These are phyloP conservation scores for Trichoderma sp. DNA, from an alignment of 2,329 filamentous ascomycete genomes.

Conservation along the genomic window DNA sequence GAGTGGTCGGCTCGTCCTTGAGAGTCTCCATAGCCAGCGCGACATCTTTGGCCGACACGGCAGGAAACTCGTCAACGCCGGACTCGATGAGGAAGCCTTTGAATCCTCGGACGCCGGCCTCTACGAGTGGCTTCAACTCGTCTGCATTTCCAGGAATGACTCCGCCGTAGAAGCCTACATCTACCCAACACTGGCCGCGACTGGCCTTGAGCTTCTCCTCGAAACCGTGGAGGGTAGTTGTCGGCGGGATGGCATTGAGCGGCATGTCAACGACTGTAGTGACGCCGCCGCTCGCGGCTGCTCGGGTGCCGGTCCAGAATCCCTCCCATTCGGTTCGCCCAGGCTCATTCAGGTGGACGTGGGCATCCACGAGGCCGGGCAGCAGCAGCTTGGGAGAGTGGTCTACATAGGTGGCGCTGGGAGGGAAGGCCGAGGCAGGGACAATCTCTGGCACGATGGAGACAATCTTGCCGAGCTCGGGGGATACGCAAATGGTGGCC, in stretches of 20 bases:
- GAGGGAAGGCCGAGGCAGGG: slow-evolving; percentile 74
- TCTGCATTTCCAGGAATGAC: slow-evolving; percentile 86
- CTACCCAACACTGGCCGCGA: slow-evolving; percentile 90
- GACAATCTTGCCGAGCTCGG: slow-evolving; percentile 79
- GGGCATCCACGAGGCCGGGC: slow-evolving; percentile 91
- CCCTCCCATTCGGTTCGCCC: slow-evolving; percentile 98
- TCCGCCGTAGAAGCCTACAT: slow-evolving; percentile 97
- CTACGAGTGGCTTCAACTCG: slow-evolving; percentile 78
- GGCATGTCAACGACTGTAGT: slow-evolving; percentile 99
- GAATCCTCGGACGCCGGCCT: slow-evolving; percentile 88
- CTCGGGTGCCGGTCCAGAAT: slow-evolving; percentile 91
- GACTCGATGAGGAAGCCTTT: slow-evolving; percentile 98
- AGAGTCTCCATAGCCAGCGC: slow-evolving; percentile 78
- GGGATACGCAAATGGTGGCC: slow-evolving; percentile 81
- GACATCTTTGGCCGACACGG: slow-evolving; percentile 80
- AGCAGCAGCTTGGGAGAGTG: slow-evolving; percentile 83
- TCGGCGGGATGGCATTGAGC: slow-evolving; percentile 93
- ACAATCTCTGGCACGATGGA: slow-evolving; percentile 74
- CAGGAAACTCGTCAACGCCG: slow-evolving; percentile 95
- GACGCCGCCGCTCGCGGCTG: slow-evolving; percentile 92
- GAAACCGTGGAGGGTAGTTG: slow-evolving; percentile 82
- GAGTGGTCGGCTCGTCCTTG: slow-evolving; percentile 78
- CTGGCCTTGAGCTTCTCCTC: slow-evolving; percentile 85
- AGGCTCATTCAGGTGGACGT: slow-evolving; percentile 97
- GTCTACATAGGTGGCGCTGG: slow-evolving; percentile 74